Base-by-base conservation (phyloP, 129 eudicot species). In the Ambrosia artemisiifolia region DNA sequence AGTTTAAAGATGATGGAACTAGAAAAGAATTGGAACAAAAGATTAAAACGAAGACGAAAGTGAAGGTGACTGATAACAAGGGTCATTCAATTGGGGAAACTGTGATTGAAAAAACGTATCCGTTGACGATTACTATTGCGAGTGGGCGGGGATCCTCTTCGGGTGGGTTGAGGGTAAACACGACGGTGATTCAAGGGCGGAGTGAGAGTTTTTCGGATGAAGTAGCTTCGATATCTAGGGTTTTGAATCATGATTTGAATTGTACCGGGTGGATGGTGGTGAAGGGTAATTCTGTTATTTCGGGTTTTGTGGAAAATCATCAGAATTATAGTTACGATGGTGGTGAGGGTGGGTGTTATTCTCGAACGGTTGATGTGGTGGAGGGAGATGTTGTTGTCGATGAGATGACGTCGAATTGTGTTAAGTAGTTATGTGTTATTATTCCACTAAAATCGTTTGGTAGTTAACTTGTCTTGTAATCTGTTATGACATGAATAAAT, bases 251-350 rank as follows among this genome's bases (percentile, higher is more conserved):
- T 63, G 77, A 48, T 9, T 91, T 90, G 68, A 67, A 79, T 13
- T 79, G 86, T 7, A 72, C 20, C 8, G 97, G 99, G 54, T 83
- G 80, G 88, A 89, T 94, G 93, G 77, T 82, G 77, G 97, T 90
- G 10, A 60, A 79, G 76, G 97, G 85, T 50, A 80, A 83, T 57
- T 60, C 77, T 20, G 96, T 94, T 61, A 44, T 94, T 6, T 82
- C 93, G 13, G 99, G 99, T 54, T 70, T 82, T 3, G 89, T 83
- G 1, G 56, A 40, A 2, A 87, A 88, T 24, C 75, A 66, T 40
- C 99, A 94, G 33, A 53, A 11, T 4, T 83, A 86, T 33, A 18
- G 36, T 24, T 82, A 76, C 30, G 19, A 32, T 64, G 91, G 79
- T 77, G 79, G 32, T 16, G 44, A 40, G 10, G 40, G 61, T 36